A percentile compares a stretch with the other conserved stretches of the same genome.
Conservation (phyloP, 164 flowering plant species). For the Kingdonia uniflora region DNA sequence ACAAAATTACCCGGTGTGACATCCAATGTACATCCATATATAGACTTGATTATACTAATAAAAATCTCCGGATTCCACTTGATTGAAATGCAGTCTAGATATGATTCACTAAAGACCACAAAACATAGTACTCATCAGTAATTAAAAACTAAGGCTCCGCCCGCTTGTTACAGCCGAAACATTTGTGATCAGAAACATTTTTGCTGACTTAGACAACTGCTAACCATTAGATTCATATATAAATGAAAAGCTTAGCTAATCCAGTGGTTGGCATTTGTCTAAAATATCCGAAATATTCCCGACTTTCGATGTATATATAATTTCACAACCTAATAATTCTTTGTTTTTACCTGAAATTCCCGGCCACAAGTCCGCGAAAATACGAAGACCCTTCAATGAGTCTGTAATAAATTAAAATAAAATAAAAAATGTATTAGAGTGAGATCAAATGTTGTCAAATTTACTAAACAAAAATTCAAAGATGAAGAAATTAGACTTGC, state of each 20-base stretch:
- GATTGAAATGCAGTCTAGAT: constrained; percentile 20
- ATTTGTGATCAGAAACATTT: no score
- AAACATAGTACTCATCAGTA: neutral
- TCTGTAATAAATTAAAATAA: constrained; percentile 12
- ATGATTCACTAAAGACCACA: constrained; percentile 32
- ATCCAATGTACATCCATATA: constrained; percentile 35
- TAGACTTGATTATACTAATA: constrained; percentile 34
- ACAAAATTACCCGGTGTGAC: constrained; percentile 34
- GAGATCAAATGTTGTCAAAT: no score
- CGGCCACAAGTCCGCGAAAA: constrained; percentile 23
- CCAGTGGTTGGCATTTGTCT: no score
- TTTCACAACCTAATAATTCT: no score
- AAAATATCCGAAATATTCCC: no score
- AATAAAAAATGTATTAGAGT: neutral
- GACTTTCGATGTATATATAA: no score
- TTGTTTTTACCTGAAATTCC: constrained; percentile 25
- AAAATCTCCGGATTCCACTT: constrained; percentile 41
- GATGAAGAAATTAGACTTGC: constrained; percentile 9
- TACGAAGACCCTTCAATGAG: constrained; percentile 21
- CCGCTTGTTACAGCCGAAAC: no score
- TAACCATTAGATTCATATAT: neutral
- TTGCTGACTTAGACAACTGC: neutral
- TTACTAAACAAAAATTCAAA: neutral
- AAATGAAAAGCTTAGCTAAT: no score
- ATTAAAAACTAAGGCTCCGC: no score